Conservation (phyloP, 2,329 filamentous ascomycete species). For the Cryphonectria carpinicola region DNA sequence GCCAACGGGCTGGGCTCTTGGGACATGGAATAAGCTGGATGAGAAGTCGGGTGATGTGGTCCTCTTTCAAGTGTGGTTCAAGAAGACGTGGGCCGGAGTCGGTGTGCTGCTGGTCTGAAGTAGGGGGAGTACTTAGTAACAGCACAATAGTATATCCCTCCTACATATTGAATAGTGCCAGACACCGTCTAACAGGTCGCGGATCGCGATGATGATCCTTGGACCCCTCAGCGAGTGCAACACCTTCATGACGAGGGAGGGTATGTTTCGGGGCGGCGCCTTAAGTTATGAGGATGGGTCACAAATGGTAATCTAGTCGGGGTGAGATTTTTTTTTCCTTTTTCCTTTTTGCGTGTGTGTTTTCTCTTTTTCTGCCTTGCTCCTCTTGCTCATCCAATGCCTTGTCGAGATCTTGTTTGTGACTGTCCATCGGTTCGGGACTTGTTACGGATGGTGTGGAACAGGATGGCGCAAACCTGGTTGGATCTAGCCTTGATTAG, state of each 20-base stretch:
- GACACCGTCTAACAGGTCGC: neutral
- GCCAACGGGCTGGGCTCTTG: neutral
- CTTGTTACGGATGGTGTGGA: neutral
- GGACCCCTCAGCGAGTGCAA: conserved; percentile 3
- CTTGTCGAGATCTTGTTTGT: conserved; percentile 2
- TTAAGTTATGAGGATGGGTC: neutral
- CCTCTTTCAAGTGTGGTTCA: neutral
- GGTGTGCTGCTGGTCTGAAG: neutral
- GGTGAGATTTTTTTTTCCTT: neutral
- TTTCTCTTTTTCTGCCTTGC: neutral
- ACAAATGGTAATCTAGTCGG: conserved; percentile 19
- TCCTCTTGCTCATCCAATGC: conserved; percentile 21
- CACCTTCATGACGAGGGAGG: neutral
- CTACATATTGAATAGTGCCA: neutral
- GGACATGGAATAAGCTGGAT: neutral
- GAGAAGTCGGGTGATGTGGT: neutral
- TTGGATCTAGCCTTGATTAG: conserved; percentile 14
- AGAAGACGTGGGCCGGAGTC: neutral
- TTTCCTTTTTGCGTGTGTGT: no score
- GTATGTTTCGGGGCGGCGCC: conserved; percentile 4
- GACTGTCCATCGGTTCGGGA: conserved; percentile 4
- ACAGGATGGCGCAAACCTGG: neutral
- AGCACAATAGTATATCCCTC: neutral
- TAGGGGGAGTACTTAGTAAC: neutral
- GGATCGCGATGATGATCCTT: neutral